Percentiles rank a stretch among this genome's conserved stretches.
phyloP scores from a whole-genome alignment of 1,284 basidiomycete genomes.

The Sutorius eximius region DNA sequence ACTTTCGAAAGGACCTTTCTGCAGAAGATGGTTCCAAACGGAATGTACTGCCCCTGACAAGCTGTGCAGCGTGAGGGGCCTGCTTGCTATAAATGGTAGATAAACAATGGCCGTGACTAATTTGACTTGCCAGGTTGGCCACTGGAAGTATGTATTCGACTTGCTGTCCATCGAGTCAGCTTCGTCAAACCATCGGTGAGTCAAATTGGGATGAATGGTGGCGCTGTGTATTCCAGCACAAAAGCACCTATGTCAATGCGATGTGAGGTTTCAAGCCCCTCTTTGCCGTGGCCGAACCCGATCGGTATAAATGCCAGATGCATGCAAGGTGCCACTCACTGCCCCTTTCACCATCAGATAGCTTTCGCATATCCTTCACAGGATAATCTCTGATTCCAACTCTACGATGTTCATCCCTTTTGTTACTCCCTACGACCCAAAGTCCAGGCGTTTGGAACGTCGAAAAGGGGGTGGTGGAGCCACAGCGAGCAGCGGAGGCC shows the following conservation, averaged over 20 bases:
- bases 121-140: not conserved
- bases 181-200: not conserved
- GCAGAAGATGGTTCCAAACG: not conserved
- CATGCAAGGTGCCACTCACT: too few relatives aligned
- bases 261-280: not conserved
- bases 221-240: not conserved
- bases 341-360: not conserved
- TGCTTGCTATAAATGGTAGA: not conserved
- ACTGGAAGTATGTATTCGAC: too few relatives aligned
- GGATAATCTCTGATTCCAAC: not conserved
- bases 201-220: not conserved
- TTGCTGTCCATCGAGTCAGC: not conserved
- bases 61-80: not conserved
- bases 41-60: not conserved
- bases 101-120: not conserved
- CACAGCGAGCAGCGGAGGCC: constrained; percentile 25
- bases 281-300: not conserved
- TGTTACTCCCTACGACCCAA: constrained; percentile 23
- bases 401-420: constrained; percentile 38
- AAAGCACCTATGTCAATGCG: too few relatives aligned
- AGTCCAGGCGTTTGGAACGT: constrained; percentile 14
- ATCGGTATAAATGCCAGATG: not conserved
- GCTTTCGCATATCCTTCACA: not conserved
- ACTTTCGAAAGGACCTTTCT: not conserved
- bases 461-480: constrained; percentile 34